A percentile compares a stretch with the other conserved stretches of the same genome.
Evolutionary conservation across 2,329 filamentous ascomycete species (phyloP).

Genomic region (Ophiocordyceps camponoti-floridani): DNA sequence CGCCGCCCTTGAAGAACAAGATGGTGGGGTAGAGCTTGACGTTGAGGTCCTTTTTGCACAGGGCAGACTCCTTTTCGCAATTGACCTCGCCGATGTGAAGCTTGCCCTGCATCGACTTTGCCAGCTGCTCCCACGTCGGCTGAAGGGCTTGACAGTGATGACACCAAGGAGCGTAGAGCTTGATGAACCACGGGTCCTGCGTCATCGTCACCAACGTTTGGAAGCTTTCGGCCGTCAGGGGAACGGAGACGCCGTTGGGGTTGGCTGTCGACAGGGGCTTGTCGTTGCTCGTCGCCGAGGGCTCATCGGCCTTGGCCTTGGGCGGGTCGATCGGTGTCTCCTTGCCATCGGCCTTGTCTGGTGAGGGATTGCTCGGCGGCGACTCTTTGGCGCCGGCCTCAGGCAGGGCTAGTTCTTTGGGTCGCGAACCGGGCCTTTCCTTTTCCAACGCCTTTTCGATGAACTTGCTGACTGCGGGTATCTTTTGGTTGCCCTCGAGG

Average conservation of each 20-base stretch:
- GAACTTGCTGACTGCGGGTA: constrained; percentile 47
- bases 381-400: constrained; percentile 42
- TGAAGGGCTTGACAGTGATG: constrained; percentile 87
- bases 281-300: constrained; percentile 20
- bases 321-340: constrained; percentile 11
- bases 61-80: constrained; percentile 65
- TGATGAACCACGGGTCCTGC: constrained; percentile 91
- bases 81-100: constrained; percentile 94
- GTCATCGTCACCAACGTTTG: constrained; percentile 71
- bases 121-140: constrained; percentile 76
- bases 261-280: constrained; percentile 44
- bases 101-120: constrained; percentile 74
- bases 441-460: constrained; percentile 64
- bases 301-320: constrained; percentile 5
- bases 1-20: constrained; percentile 79
- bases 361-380: constrained; percentile 7
- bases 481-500: constrained; percentile 47
- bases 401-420: constrained; percentile 49
- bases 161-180: constrained; percentile 98
- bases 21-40: constrained; percentile 75
- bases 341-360: constrained; percentile 3
- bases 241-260: constrained; percentile 52
- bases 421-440: constrained; percentile 65
- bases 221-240: constrained; percentile 71
- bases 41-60: constrained; percentile 89